Conservation (phyloP, 2,329 filamentous ascomycete genomes). For the Fusarium mangiferae region DNA sequence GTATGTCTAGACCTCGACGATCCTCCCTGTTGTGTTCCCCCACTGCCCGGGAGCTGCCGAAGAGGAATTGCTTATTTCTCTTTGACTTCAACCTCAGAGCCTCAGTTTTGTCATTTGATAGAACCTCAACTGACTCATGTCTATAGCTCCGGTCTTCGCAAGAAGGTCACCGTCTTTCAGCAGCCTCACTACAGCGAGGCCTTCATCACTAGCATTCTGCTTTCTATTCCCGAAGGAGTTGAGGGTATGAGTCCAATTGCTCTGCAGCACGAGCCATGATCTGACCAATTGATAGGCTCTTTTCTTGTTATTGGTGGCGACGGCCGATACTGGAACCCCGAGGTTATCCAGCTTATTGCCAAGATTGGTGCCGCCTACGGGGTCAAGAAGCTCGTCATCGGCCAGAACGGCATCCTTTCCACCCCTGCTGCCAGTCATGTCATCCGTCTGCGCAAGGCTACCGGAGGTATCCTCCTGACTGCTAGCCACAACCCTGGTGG, state of each 20-base stretch:
- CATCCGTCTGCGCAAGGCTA: conserved; percentile 94
- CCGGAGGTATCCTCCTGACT: conserved; percentile 94
- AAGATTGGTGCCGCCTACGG: conserved; percentile 97
- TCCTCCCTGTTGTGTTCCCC: conserved; percentile 17
- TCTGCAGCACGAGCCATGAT: conserved; percentile 25
- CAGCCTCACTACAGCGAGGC: conserved; percentile 95
- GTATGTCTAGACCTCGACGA: conserved; percentile 68
- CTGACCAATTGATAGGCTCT: conserved; percentile 57
- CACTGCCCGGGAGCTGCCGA: conserved; percentile 11
- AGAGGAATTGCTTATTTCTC: not conserved
- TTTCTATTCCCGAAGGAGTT: conserved; percentile 94
- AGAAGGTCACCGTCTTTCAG: conserved; percentile 99
- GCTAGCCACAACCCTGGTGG: conserved; percentile 98
- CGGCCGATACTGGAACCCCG: conserved; percentile 96
- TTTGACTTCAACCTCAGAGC: not conserved
- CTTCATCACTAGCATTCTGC: conserved; percentile 92
- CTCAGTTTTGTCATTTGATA: not conserved
- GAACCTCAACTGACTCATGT: conserved; percentile 18
- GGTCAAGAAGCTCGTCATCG: conserved; percentile 98
- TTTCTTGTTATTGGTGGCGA: conserved; percentile 98
- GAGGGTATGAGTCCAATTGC: conserved; percentile 66
- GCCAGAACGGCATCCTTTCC: conserved; percentile 94
- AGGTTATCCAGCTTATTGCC: conserved; percentile 95
- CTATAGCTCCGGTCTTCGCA: conserved; percentile 91
- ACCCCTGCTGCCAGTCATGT: conserved; percentile 96